These are phyloP conservation scores for Globisporangium polare DNA, from an alignment of 352 stramenopile species.

Conservation along the genomic window DNA sequence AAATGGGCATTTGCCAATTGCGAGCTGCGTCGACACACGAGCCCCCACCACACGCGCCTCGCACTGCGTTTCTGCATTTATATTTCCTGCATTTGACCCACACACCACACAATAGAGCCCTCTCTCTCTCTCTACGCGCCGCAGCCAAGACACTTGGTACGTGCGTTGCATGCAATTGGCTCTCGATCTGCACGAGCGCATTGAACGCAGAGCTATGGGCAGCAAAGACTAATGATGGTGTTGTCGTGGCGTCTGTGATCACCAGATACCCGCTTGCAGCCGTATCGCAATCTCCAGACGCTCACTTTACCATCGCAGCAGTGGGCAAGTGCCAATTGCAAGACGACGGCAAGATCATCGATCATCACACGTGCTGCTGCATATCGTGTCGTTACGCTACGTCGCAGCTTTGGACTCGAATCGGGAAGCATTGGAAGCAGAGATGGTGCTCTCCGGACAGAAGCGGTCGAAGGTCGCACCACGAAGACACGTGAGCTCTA, in stretches of 20 bases:
- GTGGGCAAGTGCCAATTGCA: neutral
- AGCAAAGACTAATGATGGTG: neutral
- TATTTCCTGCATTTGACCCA: conserved; percentile 1
- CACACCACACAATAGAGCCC: neutral
- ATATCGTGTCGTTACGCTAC: neutral
- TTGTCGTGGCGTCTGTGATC: neutral
- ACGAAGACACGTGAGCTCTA: conserved; percentile 23
- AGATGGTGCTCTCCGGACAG: conserved; percentile 18
- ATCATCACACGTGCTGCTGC: neutral
- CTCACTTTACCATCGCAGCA: neutral
- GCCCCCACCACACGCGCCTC: neutral
- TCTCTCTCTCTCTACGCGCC: neutral
- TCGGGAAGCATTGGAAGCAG: neutral
- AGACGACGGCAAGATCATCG: neutral
- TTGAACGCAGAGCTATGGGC: neutral
- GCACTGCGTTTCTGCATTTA: conserved; percentile 3
- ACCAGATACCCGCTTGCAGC: neutral
- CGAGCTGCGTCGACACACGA: neutral
- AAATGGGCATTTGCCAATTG: conserved; percentile 3
- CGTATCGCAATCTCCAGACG: neutral
- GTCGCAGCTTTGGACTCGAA: neutral
- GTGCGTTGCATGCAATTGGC: neutral
- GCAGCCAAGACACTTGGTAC: neutral
- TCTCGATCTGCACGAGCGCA: neutral
- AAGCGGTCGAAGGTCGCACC: conserved; percentile 40